Percentiles rank a stretch among this genome's conserved stretches.
These are phyloP conservation scores for sorghum (Sorghum bicolor) DNA, from an alignment of 176 grass and related monocot species.

Conservation along the genomic window Sorghum_bicolor_NCBIv3 NC_012872.2:70795001-70795500, in stretches of 20 bases:
- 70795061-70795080: slow-evolving; percentile 9
- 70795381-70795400: not conserved
- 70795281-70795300: slow-evolving; percentile 62
- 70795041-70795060: not conserved
- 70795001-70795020: slow-evolving; percentile 1
- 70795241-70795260: slow-evolving; percentile 92
- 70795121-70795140: not conserved
- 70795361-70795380: not conserved
- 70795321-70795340: not conserved
- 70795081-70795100: slow-evolving; percentile 9
- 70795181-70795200: slow-evolving; percentile 10
- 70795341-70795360: not conserved
- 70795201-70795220: slow-evolving; percentile 51
- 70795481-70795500: slow-evolving; percentile 79
- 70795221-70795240: slow-evolving; percentile 89
- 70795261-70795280: slow-evolving; percentile 89
- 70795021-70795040: not conserved
- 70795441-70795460: slow-evolving; percentile 8
- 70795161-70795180: not conserved
- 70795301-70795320: not conserved
- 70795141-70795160: not conserved
- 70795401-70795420: not conserved
- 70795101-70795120: not conserved
- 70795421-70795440: not conserved
- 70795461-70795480: slow-evolving; percentile 86